Percentiles rank a stretch among this genome's conserved stretches.
Evolutionary conservation across 768 basidiomycete species (phyloP).

Genomic region (Rhodosporidiobolus odoratus): DNA sequence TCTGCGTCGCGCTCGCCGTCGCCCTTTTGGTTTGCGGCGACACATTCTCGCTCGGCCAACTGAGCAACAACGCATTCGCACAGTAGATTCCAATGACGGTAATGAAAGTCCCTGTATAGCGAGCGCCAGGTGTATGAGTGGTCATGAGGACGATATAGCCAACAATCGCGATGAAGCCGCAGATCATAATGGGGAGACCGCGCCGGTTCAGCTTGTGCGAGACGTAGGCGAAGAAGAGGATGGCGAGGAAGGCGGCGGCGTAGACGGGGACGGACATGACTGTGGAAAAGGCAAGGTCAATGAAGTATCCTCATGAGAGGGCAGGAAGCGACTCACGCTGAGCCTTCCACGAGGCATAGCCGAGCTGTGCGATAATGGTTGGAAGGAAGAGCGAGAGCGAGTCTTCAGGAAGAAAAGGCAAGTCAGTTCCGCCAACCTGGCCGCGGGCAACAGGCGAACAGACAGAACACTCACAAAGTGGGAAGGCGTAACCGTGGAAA

Average conservation of each 20-base stretch:
- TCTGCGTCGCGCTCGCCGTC: constrained; percentile 60
- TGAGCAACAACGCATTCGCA: constrained; percentile 27
- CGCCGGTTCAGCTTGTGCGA: constrained; percentile 48
- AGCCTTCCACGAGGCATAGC: constrained; percentile 53
- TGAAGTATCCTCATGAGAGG: background rate
- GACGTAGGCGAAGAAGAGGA: constrained; percentile 17
- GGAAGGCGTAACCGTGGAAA: constrained; percentile 57
- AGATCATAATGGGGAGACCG: constrained; percentile 56
- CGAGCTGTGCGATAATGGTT: constrained; percentile 64
- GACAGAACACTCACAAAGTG: constrained; percentile 49
- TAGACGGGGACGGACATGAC: background rate
- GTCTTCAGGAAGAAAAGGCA: constrained; percentile 43
- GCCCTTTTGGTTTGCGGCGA: constrained; percentile 64
- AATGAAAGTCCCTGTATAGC: constrained; percentile 24
- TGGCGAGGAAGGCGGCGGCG: background rate
- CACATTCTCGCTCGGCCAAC: constrained; percentile 65
- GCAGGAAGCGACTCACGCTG: constrained; percentile 2
- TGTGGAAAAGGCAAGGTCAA: background rate
- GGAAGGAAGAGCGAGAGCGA: constrained; percentile 65
- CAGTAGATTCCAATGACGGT: constrained; percentile 29
- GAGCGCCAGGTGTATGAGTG: constrained; percentile 24
- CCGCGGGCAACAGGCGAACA: constrained; percentile 51
- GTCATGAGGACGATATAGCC: constrained; percentile 58
- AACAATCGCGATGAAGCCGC: constrained; percentile 54
- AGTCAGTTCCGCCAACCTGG: constrained; percentile 53